These are phyloP conservation scores for Opeltia flavorubescens DNA, from an alignment of 495 filamentous ascomycete genomes.

Conservation along the genomic window DNA sequence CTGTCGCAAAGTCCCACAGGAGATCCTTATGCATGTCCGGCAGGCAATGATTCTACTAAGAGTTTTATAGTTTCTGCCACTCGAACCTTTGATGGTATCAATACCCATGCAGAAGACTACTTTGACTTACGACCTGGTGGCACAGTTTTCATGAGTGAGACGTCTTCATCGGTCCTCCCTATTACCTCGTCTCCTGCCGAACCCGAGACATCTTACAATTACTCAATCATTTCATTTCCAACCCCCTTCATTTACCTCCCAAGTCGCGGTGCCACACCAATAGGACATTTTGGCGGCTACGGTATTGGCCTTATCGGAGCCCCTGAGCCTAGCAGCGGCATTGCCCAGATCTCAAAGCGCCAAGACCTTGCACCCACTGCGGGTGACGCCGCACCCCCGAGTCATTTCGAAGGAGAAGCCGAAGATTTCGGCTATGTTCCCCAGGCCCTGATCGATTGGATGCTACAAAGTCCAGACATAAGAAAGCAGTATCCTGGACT, in stretches of 20 bases:
- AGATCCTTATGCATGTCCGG: no score
- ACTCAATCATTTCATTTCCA: not conserved
- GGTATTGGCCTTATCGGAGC: not conserved
- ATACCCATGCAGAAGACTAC: not conserved
- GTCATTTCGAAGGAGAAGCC: not conserved
- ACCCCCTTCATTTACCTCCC: not conserved
- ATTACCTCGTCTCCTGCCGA: no score
- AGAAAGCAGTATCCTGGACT: not conserved
- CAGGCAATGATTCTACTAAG: no score
- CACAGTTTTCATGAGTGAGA: no score
- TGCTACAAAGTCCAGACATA: not conserved
- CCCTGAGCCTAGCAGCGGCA: no score
- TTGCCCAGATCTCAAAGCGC: no score
- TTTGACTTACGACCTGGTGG: no score
- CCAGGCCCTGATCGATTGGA: slow-evolving; percentile 2
- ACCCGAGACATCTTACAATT: no score
- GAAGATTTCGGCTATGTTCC: slow-evolving; percentile 8
- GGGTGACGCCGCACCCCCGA: not conserved
- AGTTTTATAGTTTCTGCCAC: not conserved
- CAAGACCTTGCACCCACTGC: not conserved
- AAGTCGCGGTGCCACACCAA: not conserved
- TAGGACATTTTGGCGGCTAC: not conserved
- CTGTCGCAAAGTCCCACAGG: not conserved
- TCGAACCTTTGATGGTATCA: not conserved
- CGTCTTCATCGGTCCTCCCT: no score